Evolutionary conservation across 306 rosid genomes (phyloP).

Genomic region (Medicago ruthenica): DNA sequence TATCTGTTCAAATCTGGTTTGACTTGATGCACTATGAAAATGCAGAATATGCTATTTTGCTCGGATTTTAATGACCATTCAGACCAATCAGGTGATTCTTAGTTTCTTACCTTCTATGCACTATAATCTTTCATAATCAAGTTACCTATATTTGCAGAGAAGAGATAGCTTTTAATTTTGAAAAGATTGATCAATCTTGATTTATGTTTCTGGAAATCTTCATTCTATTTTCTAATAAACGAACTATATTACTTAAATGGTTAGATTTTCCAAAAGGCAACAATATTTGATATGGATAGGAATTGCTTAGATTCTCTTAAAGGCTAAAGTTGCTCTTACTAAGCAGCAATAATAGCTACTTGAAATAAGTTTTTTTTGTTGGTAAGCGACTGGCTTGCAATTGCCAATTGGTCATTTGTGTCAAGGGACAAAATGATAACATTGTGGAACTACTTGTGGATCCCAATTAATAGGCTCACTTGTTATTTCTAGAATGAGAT

Average conservation of each 20-base stretch:
- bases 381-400: neutral
- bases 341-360: neutral
- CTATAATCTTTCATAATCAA: constrained; percentile 5
- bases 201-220: constrained; percentile 4
- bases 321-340: constrained; percentile 1
- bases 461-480: neutral
- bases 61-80: constrained; percentile 64
- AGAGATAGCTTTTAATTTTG: constrained; percentile 13
- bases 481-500: constrained; percentile 7
- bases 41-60: constrained; percentile 73
- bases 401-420: neutral
- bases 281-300: neutral
- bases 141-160: constrained; percentile 24
- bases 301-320: constrained; percentile 1
- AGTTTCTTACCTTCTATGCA: constrained; percentile 30
- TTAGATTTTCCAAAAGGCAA: neutral
- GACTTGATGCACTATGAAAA: constrained; percentile 39
- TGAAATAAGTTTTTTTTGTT: neutral
- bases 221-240: constrained; percentile 9
- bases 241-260: neutral
- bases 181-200: constrained; percentile 18
- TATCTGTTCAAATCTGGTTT: constrained; percentile 29
- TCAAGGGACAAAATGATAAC: constrained; percentile 7
- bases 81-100: constrained; percentile 67
- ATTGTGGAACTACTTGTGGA: neutral